Evolutionary conservation across 163 green algal species (phyloP), one percentile per base, ranked within the genome.

Genomic region (Coccomyxa subellipsoidea): DNA sequence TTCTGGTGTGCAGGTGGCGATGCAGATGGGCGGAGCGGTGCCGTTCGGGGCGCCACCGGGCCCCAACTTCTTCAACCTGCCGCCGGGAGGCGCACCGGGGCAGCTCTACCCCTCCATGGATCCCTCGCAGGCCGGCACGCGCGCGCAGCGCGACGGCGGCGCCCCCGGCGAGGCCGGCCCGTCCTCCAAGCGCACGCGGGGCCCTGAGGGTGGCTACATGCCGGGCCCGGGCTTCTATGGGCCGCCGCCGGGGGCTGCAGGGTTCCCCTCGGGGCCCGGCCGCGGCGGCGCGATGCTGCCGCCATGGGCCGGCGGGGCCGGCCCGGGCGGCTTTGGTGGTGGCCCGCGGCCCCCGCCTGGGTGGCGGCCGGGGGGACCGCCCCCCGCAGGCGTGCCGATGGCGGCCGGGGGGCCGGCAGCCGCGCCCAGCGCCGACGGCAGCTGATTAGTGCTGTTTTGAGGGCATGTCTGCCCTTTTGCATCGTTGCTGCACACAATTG

Each of bases 101-200:
- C 73, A 39, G 0, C 31, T 78, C 27, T 96, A 95, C 85, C 90
- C 93, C 0, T 92, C 85, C 27, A 95, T 95, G 93, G 93, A 95
- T 84, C 90, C 92, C 31, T 59, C 38, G 40, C 71, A 81, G n/a
- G 75, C 79, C 38, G 83, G 83, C 72, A 86, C 72, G 0, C 53
- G 75, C 40, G 39, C 71, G 35, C 32, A 77, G 21, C 71, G 35
- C 34, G 31, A 53, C 18, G 6, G 32, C 21, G 71, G 71, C 71
- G n/a, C 34, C 15, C 7, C 5, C 8, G 70, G 18, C 8, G 71
- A 59, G 2, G 47, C 47, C 47, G 47, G 47, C 3, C 47, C 47
- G 47, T 12, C 47, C 47, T 59, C 47, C 1, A 59, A 59, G 47
- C 47, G 47, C 15, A 12, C 47, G 47, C 47, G 47, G 15, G 47